These are phyloP conservation scores for Hyphodiscus hymeniophilus DNA, from an alignment of 495 filamentous ascomycete genomes.

Conservation along the genomic window DNA sequence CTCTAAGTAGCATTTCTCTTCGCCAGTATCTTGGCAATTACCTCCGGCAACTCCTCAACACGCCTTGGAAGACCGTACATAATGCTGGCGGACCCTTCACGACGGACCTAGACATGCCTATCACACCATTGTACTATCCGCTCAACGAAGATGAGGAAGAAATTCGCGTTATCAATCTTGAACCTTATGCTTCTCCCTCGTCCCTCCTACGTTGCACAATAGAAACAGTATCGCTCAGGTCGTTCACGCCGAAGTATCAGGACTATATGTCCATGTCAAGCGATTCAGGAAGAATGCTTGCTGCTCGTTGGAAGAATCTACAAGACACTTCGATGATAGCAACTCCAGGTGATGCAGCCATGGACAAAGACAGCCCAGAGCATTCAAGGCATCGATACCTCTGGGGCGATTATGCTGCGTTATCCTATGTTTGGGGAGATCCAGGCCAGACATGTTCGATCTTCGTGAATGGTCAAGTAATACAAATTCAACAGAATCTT, in stretches of 20 bases:
- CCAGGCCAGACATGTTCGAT: background rate
- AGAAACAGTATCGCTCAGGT: conserved; percentile 4
- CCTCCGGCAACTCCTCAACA: too few species aligned
- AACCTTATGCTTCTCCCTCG: background rate
- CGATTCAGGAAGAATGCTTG: background rate
- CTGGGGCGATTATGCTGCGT: conserved; percentile 14
- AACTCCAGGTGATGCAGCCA: too few species aligned
- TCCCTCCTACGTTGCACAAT: conserved; percentile 1
- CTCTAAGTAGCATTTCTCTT: too few species aligned
- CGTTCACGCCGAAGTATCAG: background rate
- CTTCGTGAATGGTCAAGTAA: conserved; percentile 6
- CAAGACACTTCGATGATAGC: background rate
- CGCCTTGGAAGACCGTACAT: too few species aligned
- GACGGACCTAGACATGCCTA: too few species aligned
- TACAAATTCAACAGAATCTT: background rate
- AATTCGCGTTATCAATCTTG: conserved; percentile 7
- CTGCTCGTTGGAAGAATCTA: background rate
- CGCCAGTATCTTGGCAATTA: too few species aligned
- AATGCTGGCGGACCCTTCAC: too few species aligned
- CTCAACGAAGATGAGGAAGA: conserved; percentile 8
- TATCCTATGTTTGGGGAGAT: conserved; percentile 11
- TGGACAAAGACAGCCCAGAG: background rate
- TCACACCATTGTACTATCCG: too few species aligned
- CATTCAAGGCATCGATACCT: background rate
- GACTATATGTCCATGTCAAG: background rate